Conservation (phyloP, 345 rosid genomes). For the Sonneratia alba region DNA sequence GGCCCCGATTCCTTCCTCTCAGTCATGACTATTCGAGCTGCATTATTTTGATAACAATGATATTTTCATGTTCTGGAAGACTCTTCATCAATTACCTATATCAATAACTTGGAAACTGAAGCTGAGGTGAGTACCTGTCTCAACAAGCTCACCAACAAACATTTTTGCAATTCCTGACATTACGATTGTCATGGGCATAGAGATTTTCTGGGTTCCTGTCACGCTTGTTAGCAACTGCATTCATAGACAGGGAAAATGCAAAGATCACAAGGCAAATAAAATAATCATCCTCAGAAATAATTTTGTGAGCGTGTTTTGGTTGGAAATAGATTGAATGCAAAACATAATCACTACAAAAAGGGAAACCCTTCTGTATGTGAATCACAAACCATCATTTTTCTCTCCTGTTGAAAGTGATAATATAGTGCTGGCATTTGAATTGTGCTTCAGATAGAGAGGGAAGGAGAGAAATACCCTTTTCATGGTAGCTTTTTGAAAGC, state of each 20-base stretch:
- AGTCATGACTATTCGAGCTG: conserved; percentile 79
- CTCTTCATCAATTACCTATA: background rate
- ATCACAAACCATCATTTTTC: background rate
- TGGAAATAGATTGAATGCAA: background rate
- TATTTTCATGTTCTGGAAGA: background rate
- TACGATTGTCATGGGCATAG: conserved; percentile 71
- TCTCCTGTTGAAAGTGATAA: background rate
- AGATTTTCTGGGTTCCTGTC: conserved; percentile 75
- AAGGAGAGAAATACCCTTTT: conserved; percentile 46
- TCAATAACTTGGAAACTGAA: background rate
- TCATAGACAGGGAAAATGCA: conserved; percentile 4
- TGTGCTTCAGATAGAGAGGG: background rate
- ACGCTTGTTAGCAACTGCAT: conserved; percentile 67
- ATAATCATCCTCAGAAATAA: background rate
- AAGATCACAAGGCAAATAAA: background rate
- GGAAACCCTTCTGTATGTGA: background rate
- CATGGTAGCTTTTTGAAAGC: conserved; percentile 88
- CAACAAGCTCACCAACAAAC: conserved; percentile 99
- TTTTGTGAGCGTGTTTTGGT: background rate
- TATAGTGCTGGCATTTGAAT: background rate
- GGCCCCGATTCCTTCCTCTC: conserved; percentile 94
- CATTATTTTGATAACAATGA: conserved; percentile 6
- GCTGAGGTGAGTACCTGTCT: conserved; percentile 45
- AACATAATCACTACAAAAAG: background rate
- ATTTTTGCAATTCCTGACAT: conserved; percentile 91